Evolutionary conservation across 225 moss, liverwort and hornwort genomes (phyloP).

Genomic region (Sphagnum tenellum): DNA sequence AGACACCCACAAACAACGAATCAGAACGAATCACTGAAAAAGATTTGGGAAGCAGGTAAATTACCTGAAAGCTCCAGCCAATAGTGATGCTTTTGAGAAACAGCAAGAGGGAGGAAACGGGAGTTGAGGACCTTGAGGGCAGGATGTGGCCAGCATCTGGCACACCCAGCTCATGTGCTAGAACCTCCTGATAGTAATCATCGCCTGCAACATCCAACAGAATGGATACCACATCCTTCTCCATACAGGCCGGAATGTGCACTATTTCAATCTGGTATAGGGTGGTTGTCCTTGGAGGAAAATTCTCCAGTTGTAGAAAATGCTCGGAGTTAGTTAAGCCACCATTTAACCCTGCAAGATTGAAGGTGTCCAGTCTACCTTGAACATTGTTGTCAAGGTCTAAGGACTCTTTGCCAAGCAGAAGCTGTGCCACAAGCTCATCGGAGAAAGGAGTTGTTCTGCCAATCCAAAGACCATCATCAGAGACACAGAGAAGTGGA

Average conservation of each 20-base stretch:
- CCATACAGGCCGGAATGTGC: conserved; percentile 52
- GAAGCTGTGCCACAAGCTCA: conserved; percentile 45
- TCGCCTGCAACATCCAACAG: conserved; percentile 32
- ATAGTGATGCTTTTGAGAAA: no score
- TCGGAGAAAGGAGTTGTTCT: conserved; percentile 38
- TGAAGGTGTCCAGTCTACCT: no score
- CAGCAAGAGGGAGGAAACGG: background rate
- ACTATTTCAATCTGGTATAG: conserved; percentile 29
- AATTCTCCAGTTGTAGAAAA: no score
- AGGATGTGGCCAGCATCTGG: conserved; percentile 69
- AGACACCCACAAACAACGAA: conserved; percentile 45
- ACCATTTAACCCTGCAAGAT: no score
- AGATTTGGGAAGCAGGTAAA: no score
- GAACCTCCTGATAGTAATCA: conserved; percentile 64
- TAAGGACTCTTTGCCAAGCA: conserved; percentile 6
- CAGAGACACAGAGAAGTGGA: conserved; percentile 47
- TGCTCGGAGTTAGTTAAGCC: conserved; percentile 9
- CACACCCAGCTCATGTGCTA: conserved; percentile 62
- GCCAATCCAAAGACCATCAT: conserved; percentile 61
- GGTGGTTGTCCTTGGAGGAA: no score
- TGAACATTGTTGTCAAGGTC: no score
- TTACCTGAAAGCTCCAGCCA: no score
- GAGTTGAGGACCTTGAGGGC: conserved; percentile 48
- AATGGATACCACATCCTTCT: conserved; percentile 28
- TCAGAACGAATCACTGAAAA: no score